Evolutionary conservation across 257 asterid genomes (phyloP), one percentile per base, ranked within the genome.

Genomic region (Solanum pinnatisectum): DNA sequence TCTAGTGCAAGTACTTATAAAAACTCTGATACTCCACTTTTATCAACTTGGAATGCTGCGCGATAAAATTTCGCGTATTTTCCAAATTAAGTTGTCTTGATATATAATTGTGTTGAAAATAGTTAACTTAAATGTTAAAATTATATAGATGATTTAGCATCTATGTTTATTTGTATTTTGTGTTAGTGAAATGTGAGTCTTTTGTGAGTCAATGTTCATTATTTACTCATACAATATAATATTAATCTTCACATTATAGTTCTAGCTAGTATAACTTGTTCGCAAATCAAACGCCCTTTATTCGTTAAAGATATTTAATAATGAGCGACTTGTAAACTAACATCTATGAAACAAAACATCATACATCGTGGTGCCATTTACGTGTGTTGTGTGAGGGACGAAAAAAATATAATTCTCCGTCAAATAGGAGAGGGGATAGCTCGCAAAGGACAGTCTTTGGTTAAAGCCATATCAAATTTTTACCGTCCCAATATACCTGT

Each of bases 11-110:
- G 1, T 10, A 87, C 89, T 33, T 89, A 89, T 82, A 16, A 84
- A 78, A 30, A 52, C 36, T 83, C 91, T 0, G 90, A 88, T 12
- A 91, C 93, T 84, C 91, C 91, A 12, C 78, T 79, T 16, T 18
- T 90, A 73, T 91, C 93, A 23, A 20, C 92, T 12, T 91, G 92
- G 89, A 88, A 87, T 3, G 73, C 40, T 32, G 15, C 49, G 81
- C 46, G 70, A 71, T 40, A 14, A 65, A 67, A 30, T 67, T 1
- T 30, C 3, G 37, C 5, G 39, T 8, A 30, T 10, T 3, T 27
- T 68, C 30, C 5, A 11, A 2, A 33, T 65, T n/a, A 49, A 44
- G 1, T 4, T 12, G 16, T 44, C 5, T 37, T 7, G 10, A 37
- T 7, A 37, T 7, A 37, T 37, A 7, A 2, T 7, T 5, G 16